Evolutionary conservation across 495 filamentous ascomycete genomes (phyloP).

Genomic region (Terfezia claveryi): DNA sequence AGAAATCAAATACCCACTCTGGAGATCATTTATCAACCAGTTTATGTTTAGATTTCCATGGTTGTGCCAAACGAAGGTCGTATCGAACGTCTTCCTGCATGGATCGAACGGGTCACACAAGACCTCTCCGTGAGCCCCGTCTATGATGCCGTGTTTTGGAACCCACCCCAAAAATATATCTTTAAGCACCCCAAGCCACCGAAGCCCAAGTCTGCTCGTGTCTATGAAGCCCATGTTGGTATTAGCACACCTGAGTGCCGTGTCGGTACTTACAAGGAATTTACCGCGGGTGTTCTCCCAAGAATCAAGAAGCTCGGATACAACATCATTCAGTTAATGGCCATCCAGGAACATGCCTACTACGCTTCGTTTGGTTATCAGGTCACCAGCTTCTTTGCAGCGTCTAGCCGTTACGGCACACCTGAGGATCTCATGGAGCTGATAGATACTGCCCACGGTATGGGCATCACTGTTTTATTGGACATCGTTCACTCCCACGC

Average conservation of each 20-base stretch:
- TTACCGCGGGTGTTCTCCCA: slow-evolving; percentile 75
- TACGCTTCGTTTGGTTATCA: slow-evolving; percentile 98
- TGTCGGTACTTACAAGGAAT: slow-evolving; percentile 89
- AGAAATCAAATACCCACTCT: background rate
- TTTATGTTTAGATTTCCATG: slow-evolving; percentile 47
- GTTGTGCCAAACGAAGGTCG: slow-evolving; percentile 54
- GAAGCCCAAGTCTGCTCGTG: slow-evolving; percentile 66
- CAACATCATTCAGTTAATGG: slow-evolving; percentile 97
- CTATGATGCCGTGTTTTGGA: slow-evolving; percentile 95
- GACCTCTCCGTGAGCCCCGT: slow-evolving; percentile 68
- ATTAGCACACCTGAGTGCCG: slow-evolving; percentile 80
- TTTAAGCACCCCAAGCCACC: slow-evolving; percentile 67
- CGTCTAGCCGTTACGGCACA: slow-evolving; percentile 80
- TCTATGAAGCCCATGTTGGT: slow-evolving; percentile 95
- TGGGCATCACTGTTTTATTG: slow-evolving; percentile 79
- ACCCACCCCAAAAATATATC: slow-evolving; percentile 56
- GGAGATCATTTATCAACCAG: background rate
- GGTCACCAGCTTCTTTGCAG: slow-evolving; percentile 95
- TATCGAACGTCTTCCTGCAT: slow-evolving; percentile 74
- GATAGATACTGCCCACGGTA: slow-evolving; percentile 76
- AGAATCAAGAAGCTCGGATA: slow-evolving; percentile 82
- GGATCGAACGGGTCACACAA: slow-evolving; percentile 94
- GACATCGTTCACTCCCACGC: slow-evolving; percentile 97
- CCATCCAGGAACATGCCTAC: slow-evolving; percentile 97
- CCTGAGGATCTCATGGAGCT: slow-evolving; percentile 94